Conservation (phyloP, 768 basidiomycete genomes). For the Termitomyces sp. region DNA sequence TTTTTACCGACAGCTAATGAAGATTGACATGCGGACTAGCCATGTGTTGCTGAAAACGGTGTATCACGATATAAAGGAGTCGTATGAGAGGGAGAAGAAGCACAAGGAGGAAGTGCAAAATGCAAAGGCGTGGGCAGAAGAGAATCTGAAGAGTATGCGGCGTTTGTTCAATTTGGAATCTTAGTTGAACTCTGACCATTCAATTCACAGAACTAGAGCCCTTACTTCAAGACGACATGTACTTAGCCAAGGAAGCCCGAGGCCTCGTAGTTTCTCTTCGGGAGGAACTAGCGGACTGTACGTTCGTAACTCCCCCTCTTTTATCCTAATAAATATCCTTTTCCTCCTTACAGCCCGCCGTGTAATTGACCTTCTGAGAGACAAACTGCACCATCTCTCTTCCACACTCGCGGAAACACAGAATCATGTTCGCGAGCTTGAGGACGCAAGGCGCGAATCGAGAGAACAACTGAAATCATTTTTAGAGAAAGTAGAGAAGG, state of each 20-base stretch:
- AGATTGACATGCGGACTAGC: background rate
- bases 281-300: conserved; percentile 28
- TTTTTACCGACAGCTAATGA: background rate
- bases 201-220: conserved; percentile 15
- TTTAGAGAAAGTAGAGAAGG: background rate
- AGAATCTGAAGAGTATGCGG: conserved; percentile 7
- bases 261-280: conserved; percentile 22
- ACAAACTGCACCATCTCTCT: conserved; percentile 33
- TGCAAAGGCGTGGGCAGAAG: conserved; percentile 7
- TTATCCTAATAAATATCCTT: background rate
- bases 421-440: conserved; percentile 32
- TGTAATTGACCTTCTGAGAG: conserved; percentile 36
- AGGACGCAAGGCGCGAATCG: conserved; percentile 25
- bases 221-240: conserved; percentile 21
- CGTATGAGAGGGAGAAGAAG: conserved; percentile 4
- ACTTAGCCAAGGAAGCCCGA: conserved; percentile 23
- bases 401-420: conserved; percentile 31
- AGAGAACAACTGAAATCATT: conserved; percentile 18
- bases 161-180: background rate
- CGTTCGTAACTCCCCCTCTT: background rate
- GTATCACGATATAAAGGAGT: conserved; percentile 7
- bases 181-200: background rate
- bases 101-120: conserved; percentile 4
- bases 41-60: conserved; percentile 5
- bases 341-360: conserved; percentile 26